A percentile compares a stretch with the other conserved stretches of the same genome.
phyloP scores from a whole-genome alignment of 2,329 filamentous ascomycete species.

The Fusarium xylarioides region DNA sequence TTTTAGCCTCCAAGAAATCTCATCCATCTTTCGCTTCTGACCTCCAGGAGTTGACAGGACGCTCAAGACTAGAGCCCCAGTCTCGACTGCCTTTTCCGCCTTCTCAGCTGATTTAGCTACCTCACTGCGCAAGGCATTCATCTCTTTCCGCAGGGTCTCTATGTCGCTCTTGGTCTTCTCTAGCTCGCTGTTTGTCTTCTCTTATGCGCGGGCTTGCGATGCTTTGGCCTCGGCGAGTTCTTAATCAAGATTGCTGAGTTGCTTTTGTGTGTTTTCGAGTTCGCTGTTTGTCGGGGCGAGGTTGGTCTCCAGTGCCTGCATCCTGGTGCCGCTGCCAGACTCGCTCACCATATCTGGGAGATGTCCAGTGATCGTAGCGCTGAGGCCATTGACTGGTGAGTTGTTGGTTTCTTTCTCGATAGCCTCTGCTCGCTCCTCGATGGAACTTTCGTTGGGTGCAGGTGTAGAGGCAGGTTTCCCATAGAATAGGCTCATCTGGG shows the following conservation, averaged over 20 bases:
- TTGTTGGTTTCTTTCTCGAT: neutral
- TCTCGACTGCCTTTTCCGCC: neutral
- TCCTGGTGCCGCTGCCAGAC: too few species aligned
- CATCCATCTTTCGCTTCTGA: neutral
- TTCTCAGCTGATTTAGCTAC: neutral
- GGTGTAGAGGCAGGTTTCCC: fast-evolving
- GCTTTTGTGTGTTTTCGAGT: fast-evolving
- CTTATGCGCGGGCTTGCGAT: neutral
- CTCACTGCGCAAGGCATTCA: fast-evolving
- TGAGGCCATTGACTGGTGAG: fast-evolving
- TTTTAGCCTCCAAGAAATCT: neutral
- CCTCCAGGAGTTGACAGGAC: neutral
- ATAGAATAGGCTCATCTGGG: neutral
- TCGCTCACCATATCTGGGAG: neutral
- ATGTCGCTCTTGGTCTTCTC: too few species aligned
- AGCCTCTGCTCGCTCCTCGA: fast-evolving
- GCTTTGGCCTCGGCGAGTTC: fast-evolving
- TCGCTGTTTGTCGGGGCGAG: fast-evolving
- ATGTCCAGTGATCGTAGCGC: neutral
- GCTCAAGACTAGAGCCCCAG: fast-evolving
- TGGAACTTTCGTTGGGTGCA: too few species aligned
- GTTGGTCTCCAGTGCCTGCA: fast-evolving
- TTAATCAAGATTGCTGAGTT: fast-evolving
- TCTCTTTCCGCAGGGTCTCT: too few species aligned
- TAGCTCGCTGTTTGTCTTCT: fast-evolving